Percentiles rank a stretch among this genome's conserved stretches.
phyloP scores from a whole-genome alignment of 2,329 filamentous ascomycete species.

The Plenodomus tracheiphilus region DNA sequence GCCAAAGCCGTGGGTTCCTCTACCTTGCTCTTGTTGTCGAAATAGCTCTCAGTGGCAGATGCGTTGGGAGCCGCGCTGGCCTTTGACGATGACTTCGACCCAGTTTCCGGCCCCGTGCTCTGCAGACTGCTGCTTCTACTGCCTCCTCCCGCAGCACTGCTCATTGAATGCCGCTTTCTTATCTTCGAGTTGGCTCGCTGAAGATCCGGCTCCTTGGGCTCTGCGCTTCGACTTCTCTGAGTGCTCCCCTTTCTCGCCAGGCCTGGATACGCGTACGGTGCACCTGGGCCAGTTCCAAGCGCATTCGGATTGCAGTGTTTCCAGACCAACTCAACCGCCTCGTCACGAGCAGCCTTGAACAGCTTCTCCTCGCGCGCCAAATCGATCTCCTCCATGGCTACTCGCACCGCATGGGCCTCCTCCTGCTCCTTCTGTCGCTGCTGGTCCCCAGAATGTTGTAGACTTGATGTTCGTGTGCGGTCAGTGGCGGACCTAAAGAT shows the following conservation, averaged over 20 bases:
- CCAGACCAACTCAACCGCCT: constrained; percentile 79
- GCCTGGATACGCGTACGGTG: constrained; percentile 60
- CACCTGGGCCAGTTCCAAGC: constrained; percentile 61
- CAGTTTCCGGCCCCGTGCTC: constrained; percentile 41
- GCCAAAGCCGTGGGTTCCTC: constrained; percentile 41
- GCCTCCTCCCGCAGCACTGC: constrained; percentile 34
- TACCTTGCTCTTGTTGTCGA: constrained; percentile 17
- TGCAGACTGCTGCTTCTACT: constrained; percentile 45
- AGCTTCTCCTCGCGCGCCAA: constrained; percentile 65
- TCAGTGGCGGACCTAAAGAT: constrained; percentile 40
- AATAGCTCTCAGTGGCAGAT: constrained; percentile 26
- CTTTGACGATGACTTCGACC: constrained; percentile 26
- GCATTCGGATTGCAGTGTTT: constrained; percentile 72
- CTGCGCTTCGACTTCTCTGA: constrained; percentile 55
- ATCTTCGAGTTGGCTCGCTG: constrained; percentile 39
- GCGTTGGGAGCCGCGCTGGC: constrained; percentile 5
- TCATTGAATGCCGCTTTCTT: constrained; percentile 43
- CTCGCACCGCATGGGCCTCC: constrained; percentile 69
- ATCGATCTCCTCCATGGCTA: constrained; percentile 75
- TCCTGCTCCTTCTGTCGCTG: constrained; percentile 81
- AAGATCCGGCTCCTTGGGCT: constrained; percentile 33
- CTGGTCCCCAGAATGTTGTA: constrained; percentile 70
- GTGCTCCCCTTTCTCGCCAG: constrained; percentile 70
- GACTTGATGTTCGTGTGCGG: constrained; percentile 59
- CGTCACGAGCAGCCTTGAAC: constrained; percentile 71